phyloP scores from a whole-genome alignment of 169 alveolate genomes.

The Cryptosporidium baileyi region DNA sequence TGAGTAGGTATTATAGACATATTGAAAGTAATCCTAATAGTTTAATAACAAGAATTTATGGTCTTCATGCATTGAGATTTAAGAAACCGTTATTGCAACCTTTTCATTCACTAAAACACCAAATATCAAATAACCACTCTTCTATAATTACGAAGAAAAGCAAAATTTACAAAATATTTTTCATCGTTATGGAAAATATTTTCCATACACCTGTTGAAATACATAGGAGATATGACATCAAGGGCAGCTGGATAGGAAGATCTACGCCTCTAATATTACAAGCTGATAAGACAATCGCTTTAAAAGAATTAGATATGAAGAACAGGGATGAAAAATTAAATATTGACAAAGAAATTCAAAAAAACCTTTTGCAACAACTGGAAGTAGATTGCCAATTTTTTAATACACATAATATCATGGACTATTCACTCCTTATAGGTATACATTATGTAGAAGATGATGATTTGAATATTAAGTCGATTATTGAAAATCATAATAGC shows the following conservation, averaged over 20 bases:
- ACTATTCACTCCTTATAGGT: conserved; percentile 91
- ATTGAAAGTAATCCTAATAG: conserved; percentile 79
- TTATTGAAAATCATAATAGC: conserved; percentile 11
- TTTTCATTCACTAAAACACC: background rate
- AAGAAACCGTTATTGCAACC: conserved; percentile 71
- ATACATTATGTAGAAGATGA: conserved; percentile 78
- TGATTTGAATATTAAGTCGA: background rate
- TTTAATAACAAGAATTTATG: conserved; percentile 85
- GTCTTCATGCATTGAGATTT: conserved; percentile 89
- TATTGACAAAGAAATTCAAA: conserved; percentile 77
- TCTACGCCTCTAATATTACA: conserved; percentile 80
- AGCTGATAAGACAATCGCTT: conserved; percentile 86
- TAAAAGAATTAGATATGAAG: conserved; percentile 87
- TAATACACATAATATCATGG: conserved; percentile 82
- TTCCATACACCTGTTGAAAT: conserved; percentile 91
- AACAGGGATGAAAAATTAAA: conserved; percentile 78
- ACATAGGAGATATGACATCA: conserved; percentile 88
- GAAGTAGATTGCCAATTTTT: conserved; percentile 84
- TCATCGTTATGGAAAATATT: conserved; percentile 95
- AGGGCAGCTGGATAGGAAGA: conserved; percentile 92
- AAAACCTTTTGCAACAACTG: conserved; percentile 77
- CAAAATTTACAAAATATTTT: conserved; percentile 83
- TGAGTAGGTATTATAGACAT: conserved; percentile 73
- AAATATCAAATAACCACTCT: background rate
- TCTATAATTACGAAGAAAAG: conserved; percentile 18